A percentile compares a stretch with the other conserved stretches of the same genome.
These are phyloP conservation scores for Botrytis cinerea DNA, from an alignment of 2,329 filamentous ascomycete species.

Conservation along the genomic window DNA sequence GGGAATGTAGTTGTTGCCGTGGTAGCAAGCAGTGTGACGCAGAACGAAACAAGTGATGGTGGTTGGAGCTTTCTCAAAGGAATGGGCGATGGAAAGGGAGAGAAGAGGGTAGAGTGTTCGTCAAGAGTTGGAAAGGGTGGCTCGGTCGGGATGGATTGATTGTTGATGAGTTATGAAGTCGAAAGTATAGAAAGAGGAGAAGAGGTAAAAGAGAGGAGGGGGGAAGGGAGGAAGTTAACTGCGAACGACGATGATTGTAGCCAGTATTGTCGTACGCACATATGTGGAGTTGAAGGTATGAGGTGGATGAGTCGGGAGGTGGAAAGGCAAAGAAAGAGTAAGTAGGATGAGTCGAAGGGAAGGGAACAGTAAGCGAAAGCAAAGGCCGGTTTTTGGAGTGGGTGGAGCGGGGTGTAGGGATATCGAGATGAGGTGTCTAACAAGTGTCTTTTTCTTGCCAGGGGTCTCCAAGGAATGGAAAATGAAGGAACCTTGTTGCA, in stretches of 20 bases:
- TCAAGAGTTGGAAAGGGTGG: conserved; percentile 35
- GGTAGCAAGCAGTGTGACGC: conserved; percentile 33
- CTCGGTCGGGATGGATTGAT: conserved; percentile 1
- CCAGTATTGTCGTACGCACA: conserved; percentile 37
- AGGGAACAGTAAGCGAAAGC: conserved; percentile 11
- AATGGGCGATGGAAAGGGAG: conserved; percentile 24
- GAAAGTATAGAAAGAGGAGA: conserved; percentile 30
- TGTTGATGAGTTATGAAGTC: conserved; percentile 26
- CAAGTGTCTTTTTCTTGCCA: background rate
- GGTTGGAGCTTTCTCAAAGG: conserved; percentile 26
- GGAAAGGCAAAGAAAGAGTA: conserved; percentile 15
- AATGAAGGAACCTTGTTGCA: background rate
- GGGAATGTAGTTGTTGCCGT: conserved; percentile 32
- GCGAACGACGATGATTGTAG: conserved; percentile 38
- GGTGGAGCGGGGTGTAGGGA: conserved; percentile 13
- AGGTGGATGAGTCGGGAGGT: conserved; percentile 26
- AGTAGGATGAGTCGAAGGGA: conserved; percentile 25
- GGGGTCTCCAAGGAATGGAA: background rate
- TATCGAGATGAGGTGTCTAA: conserved; percentile 21
- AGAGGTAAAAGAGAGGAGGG: conserved; percentile 41
- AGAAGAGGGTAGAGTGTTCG: conserved; percentile 26
- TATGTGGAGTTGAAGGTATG: conserved; percentile 25
- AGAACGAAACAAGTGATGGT: conserved; percentile 29
- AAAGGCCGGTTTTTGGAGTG: background rate
- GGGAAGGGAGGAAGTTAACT: conserved; percentile 39